A percentile compares a stretch with the other conserved stretches of the same genome.
Conservation (phyloP, 2,329 filamentous ascomycete species). For the Paraphaeosphaeria sporulosa region DNA sequence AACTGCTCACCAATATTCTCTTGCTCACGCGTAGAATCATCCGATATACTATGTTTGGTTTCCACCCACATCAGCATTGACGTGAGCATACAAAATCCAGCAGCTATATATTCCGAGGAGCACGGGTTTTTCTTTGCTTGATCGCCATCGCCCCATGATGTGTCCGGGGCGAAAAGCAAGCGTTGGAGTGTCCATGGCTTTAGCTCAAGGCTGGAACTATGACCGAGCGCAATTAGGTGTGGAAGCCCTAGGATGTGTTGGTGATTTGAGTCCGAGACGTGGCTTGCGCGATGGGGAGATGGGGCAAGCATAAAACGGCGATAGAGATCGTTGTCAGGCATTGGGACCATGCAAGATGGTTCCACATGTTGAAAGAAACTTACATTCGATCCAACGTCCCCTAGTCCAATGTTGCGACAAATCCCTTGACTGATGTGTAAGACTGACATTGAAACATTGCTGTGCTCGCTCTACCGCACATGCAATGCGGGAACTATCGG, state of each 20-base stretch:
- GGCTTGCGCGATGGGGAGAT: too few species aligned
- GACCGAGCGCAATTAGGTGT: constrained; percentile 6
- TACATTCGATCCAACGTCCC: not conserved
- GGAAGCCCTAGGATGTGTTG: constrained; percentile 2
- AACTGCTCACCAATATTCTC: not conserved
- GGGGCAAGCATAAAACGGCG: too few species aligned
- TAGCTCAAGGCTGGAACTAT: not conserved
- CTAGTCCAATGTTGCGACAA: not conserved
- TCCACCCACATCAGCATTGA: not conserved
- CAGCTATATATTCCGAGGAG: not conserved
- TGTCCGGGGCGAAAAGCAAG: not conserved
- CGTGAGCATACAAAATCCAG: constrained; percentile 6
- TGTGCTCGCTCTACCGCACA: constrained; percentile 8
- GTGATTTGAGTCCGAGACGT: not conserved
- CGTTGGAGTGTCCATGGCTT: constrained; percentile 5
- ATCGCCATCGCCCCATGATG: not conserved
- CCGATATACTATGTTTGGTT: not conserved
- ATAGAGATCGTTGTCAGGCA: too few species aligned
- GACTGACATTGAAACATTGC: constrained; percentile 1
- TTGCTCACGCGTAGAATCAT: not conserved
- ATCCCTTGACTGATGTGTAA: not conserved
- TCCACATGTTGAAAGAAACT: not conserved
- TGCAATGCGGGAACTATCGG: constrained; percentile 7
- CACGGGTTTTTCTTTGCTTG: not conserved
- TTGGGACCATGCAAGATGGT: too few species aligned